phyloP scores from a whole-genome alignment of 2,329 filamentous ascomycete genomes.

The Tolypocladium album region DNA sequence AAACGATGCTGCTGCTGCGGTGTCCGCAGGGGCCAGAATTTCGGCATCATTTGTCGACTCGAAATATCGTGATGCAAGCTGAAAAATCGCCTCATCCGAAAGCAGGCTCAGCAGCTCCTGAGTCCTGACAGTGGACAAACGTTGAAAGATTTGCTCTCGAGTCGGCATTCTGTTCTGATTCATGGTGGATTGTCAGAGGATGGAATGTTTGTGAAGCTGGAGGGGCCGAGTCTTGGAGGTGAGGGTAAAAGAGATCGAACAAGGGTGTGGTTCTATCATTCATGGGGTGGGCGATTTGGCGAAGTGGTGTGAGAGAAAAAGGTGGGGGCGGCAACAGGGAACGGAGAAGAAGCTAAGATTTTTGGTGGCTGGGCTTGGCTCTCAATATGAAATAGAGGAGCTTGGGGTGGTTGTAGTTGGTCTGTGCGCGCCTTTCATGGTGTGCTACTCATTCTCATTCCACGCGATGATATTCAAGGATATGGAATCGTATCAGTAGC shows the following conservation, averaged over 20 bases:
- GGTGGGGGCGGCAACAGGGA: no score
- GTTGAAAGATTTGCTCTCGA: conserved; percentile 8
- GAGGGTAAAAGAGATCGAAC: not conserved
- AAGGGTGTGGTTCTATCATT: conserved; percentile 1
- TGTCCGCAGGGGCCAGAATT: not conserved
- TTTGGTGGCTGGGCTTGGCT: no score
- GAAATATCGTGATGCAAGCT: conserved; percentile 10
- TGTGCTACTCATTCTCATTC: no score
- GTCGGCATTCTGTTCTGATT: conserved; percentile 5
- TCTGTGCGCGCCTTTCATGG: no score
- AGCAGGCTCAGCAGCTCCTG: conserved; percentile 9
- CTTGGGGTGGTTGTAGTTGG: no score
- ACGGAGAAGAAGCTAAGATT: no score
- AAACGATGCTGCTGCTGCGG: not conserved
- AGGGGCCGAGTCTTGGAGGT: not conserved
- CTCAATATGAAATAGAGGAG: no score
- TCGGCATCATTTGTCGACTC: not conserved
- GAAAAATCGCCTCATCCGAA: conserved; percentile 9
- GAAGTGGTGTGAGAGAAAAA: not conserved
- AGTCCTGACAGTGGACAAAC: conserved; percentile 5
- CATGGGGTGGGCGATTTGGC: not conserved
- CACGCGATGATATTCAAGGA: no score
- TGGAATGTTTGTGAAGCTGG: not conserved
- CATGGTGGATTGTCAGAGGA: not conserved
- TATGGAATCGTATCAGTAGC: no score